Conservation (phyloP, 768 basidiomycete species). For the Pilatotrama ljubarskyi region DNA sequence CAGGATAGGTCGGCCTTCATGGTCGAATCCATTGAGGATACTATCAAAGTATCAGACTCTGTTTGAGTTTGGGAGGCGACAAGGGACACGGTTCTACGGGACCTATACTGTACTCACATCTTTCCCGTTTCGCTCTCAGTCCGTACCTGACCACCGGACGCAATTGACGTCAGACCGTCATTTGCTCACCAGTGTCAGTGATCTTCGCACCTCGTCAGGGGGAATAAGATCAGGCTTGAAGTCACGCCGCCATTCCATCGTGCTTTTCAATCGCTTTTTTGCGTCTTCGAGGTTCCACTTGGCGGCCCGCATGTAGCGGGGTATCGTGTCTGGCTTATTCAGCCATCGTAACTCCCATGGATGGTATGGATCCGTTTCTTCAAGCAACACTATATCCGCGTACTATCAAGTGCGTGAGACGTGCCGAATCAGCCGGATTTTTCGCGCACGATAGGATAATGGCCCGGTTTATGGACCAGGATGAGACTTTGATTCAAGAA, state of each 20-base stretch:
- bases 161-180: neutral
- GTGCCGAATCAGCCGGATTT: constrained; percentile 4
- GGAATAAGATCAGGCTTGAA: constrained; percentile 83
- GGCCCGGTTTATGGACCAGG: neutral
- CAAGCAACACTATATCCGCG: constrained; percentile 61
- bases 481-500: too few relatives aligned
- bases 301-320: constrained; percentile 81
- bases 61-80: too few relatives aligned
- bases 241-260: constrained; percentile 83
- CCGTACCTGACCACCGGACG: constrained; percentile 44
- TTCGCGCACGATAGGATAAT: neutral
- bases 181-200: neutral
- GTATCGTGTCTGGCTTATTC: constrained; percentile 60
- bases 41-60: constrained; percentile 36
- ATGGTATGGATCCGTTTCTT: constrained; percentile 67
- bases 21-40: constrained; percentile 82
- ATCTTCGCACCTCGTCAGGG: constrained; percentile 61
- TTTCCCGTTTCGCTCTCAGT: constrained; percentile 85
- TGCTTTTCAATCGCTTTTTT: constrained; percentile 74
- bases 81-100: neutral
- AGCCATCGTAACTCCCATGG: constrained; percentile 82
- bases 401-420: constrained; percentile 46
- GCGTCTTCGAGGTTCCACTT: constrained; percentile 83
- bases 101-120: constrained; percentile 53
- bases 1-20: constrained; percentile 82